phyloP scores from a whole-genome alignment of 1,139 yeast species.

The Zygotorulaspora mrakii region DNA sequence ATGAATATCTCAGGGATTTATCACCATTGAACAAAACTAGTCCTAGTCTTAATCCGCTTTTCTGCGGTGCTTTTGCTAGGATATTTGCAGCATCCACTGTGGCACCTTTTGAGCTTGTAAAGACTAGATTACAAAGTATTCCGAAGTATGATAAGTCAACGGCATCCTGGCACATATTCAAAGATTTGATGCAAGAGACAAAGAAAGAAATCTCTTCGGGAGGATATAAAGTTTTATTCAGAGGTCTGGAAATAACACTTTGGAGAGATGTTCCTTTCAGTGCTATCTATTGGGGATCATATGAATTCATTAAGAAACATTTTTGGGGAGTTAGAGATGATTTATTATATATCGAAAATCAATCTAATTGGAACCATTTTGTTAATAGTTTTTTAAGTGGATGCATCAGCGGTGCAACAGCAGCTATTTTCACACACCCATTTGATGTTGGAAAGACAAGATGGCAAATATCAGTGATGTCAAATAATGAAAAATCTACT shows the following conservation, averaged over 20 bases:
- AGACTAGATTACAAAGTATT: slow-evolving; percentile 85
- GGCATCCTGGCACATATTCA: slow-evolving; percentile 38
- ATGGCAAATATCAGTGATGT: slow-evolving; percentile 54
- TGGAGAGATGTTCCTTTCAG: slow-evolving; percentile 98
- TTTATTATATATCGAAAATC: slow-evolving; percentile 5
- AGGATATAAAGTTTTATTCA: slow-evolving; percentile 69
- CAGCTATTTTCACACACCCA: slow-evolving; percentile 86
- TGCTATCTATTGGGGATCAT: slow-evolving; percentile 90
- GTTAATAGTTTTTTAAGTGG: slow-evolving; percentile 78
- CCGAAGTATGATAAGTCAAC: slow-evolving; percentile 45
- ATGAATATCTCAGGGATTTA: slow-evolving; percentile 75
- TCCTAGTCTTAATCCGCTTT: slow-evolving; percentile 60
- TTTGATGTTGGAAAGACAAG: slow-evolving; percentile 97
- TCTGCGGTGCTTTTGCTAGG: slow-evolving; percentile 86
- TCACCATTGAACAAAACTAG: slow-evolving; percentile 54
- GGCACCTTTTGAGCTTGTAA: slow-evolving; percentile 82
- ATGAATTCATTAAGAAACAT: slow-evolving; percentile 48
- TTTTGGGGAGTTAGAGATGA: slow-evolving; percentile 13
- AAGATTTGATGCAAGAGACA: slow-evolving; percentile 55
- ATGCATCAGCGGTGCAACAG: slow-evolving; percentile 75
- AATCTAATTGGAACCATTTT: slow-evolving; percentile 55
- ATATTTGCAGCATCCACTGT: slow-evolving; percentile 77
- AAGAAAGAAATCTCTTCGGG: slow-evolving; percentile 47
- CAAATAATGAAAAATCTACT: slow-evolving; percentile 6
- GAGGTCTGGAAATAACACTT: slow-evolving; percentile 79